Base-by-base conservation (phyloP, 1,139 yeast genomes). In the Nakaseomyces uthaithaninus region DNA sequence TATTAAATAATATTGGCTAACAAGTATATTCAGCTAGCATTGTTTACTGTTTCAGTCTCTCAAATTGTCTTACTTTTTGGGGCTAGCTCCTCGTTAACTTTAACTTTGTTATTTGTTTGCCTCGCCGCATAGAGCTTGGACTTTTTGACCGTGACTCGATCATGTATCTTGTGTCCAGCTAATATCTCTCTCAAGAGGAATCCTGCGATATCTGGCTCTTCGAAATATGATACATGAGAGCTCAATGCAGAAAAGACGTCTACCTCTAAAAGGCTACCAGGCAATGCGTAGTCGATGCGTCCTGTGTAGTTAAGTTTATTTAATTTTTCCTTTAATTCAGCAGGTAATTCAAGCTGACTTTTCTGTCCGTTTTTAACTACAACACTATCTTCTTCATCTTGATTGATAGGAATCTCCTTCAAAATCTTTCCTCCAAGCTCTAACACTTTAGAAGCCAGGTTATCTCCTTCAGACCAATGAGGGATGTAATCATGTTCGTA, bases 221-320 rank as follows among this genome's bases (percentile, higher is more conserved):
- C 95, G 59, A 89, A 82, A 59, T 91, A 91, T 36, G 87, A 77
- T 9, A 85, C 77, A 62, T 91, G 98, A 0, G 95, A 86, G 43
- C 83, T 84, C 4, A 89, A 67, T 0, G 95, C 94, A 7, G 87
- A 74, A 15, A 89, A 69, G 38, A 86, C 61, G 20, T 91, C 80
- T 19, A 87, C 72, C 52, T 87, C 95, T 52, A 87, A 74, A 18
- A 82, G 72, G 2, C 93, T 87, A 60, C 81, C 83, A 3, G 87
- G 87, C 26, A 89, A 63, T 9, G 80, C 71, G 57, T 83, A 87
- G 59, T 91, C 98, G 1, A 91, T 69, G 43, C 96, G 69, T 0
- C 94, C 95, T 14, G 74, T 70, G 31, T 72, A 69, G 51, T 87
- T 87, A 42, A 80, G 60, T 3, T 63, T 55, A 2, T 63, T 55